Percentiles rank a stretch among this genome's conserved stretches.
phyloP scores from a whole-genome alignment of 2,329 filamentous ascomycete genomes.

The Xylaria sp. region DNA sequence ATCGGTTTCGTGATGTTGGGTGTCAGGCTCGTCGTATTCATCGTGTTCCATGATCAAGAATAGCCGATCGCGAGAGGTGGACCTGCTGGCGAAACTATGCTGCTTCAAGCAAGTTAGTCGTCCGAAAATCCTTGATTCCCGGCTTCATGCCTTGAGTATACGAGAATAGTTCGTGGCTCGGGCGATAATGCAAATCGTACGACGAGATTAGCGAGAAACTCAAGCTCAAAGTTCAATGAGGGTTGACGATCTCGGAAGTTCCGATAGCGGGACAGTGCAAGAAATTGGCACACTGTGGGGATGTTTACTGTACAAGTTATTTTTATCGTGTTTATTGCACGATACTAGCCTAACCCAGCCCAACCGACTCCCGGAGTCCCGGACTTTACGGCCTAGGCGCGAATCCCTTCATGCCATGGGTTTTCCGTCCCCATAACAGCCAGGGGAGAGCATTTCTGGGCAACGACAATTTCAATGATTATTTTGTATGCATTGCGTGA shows the following conservation, averaged over 20 bases:
- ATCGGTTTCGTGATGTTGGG: constrained; percentile 27
- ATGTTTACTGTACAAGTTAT: constrained; percentile 7
- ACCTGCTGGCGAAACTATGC: background rate
- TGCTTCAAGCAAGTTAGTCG: constrained; percentile 4
- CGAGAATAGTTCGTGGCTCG: background rate
- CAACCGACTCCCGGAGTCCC: background rate
- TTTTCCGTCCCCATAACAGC: background rate
- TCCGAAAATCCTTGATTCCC: background rate
- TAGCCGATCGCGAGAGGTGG: background rate
- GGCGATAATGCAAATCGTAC: background rate
- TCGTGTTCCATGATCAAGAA: constrained; percentile 39
- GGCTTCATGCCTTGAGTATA: background rate
- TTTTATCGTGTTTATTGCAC: background rate
- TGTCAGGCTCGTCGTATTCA: constrained; percentile 35
- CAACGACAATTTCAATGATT: background rate
- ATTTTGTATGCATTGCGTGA: background rate
- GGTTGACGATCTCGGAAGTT: constrained; percentile 3
- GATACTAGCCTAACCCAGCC: too few species aligned
- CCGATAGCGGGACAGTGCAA: constrained; percentile 15
- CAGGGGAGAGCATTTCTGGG: background rate
- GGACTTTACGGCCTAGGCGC: background rate
- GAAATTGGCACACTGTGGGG: background rate
- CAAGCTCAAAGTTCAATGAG: background rate
- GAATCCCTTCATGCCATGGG: constrained; percentile 3
- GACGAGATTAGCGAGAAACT: background rate